Conservation (phyloP, 441 rosid genomes). For the Gossypium davidsonii region DNA sequence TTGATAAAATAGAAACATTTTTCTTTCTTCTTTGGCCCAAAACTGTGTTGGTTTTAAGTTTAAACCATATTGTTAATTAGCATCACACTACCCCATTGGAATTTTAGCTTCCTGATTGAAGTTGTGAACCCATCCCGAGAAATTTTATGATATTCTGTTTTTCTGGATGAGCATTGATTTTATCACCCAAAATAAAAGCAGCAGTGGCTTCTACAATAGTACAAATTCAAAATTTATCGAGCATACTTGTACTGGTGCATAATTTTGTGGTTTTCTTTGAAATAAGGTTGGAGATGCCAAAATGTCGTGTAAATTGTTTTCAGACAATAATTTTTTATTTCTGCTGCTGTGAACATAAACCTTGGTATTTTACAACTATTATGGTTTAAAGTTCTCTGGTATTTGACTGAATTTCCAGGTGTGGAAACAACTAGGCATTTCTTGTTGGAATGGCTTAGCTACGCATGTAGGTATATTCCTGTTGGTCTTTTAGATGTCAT, state of each 20-base stretch:
- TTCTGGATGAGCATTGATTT: neutral
- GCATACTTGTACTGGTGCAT: neutral
- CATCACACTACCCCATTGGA: neutral
- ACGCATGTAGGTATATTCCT: conserved; percentile 75
- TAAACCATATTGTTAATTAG: neutral
- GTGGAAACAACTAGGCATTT: conserved; percentile 92
- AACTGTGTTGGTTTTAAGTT: neutral
- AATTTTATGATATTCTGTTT: neutral
- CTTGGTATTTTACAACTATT: neutral
- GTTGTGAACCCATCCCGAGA: neutral
- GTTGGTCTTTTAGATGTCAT: conserved; percentile 79
- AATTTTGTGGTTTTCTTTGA: neutral
- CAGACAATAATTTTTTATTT: neutral
- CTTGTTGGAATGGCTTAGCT: conserved; percentile 93
- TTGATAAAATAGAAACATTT: neutral
- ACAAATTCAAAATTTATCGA: too few relatives aligned
- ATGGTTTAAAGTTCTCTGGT: neutral
- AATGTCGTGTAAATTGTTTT: neutral
- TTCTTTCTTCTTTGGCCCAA: neutral
- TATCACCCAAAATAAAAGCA: neutral
- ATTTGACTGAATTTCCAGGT: conserved; percentile 36
- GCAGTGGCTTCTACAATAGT: too few relatives aligned
- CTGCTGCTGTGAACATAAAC: neutral
- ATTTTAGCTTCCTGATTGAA: neutral
- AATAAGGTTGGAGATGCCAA: neutral